Evolutionary conservation across 23 red algal species (phyloP).

Genomic region (Gracilariopsis chorda): DNA sequence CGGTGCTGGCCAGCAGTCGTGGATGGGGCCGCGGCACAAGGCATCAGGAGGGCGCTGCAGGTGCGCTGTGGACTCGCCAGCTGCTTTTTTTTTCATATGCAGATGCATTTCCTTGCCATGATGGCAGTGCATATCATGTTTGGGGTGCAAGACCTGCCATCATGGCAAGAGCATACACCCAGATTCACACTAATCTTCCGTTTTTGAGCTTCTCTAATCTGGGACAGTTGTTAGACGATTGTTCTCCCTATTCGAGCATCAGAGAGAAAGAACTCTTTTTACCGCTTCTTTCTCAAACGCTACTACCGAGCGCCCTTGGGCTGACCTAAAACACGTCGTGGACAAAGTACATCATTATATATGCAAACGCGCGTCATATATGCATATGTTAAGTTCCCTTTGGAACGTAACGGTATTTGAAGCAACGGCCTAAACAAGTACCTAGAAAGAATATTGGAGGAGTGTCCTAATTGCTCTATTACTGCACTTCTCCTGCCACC

Average conservation of each 20-base stretch:
- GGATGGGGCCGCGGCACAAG: too few species aligned
- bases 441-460: not conserved
- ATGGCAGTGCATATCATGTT: too few species aligned
- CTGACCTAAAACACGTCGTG: not conserved
- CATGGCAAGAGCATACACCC: too few species aligned
- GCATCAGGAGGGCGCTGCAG: too few species aligned
- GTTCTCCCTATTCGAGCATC: constrained; percentile 6
- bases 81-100: too few species aligned
- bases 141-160: too few species aligned
- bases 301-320: not conserved
- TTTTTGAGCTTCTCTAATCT: too few species aligned
- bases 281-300: not conserved
- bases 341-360: constrained; percentile 15
- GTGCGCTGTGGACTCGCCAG: too few species aligned
- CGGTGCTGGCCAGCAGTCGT: too few species aligned
- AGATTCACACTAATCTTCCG: too few species aligned
- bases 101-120: too few species aligned
- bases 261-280: not conserved
- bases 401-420: not conserved
- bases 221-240: not conserved
- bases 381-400: not conserved
- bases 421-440: not conserved
- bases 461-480: not conserved
- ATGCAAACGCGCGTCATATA: not conserved
- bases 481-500: not conserved